Percentiles rank a stretch among this genome's conserved stretches.
phyloP scores from a whole-genome alignment of 2,329 filamentous ascomycete species.

The Rhynchosporium agropyri region DNA sequence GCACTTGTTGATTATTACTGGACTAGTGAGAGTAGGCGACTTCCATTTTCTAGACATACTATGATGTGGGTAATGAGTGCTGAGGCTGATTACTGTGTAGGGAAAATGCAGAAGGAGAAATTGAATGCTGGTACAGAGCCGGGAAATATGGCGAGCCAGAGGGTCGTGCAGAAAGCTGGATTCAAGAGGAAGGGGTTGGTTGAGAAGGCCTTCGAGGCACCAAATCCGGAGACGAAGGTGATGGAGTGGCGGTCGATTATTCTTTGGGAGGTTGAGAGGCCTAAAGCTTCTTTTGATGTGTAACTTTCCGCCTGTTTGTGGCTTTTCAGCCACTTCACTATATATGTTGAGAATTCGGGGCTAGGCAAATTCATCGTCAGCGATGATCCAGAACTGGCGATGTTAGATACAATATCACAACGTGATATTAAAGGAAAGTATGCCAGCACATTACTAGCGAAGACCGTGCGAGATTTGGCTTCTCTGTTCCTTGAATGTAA shows the following conservation, averaged over 20 bases:
- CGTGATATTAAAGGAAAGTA: no score
- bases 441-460: no score
- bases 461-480: no score
- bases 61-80: not conserved
- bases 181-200: constrained; percentile 19
- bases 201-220: constrained; percentile 16
- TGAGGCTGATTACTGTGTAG: constrained; percentile 9
- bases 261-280: constrained; percentile 20
- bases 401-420: no score
- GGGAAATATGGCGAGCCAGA: constrained; percentile 20
- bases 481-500: no score
- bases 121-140: constrained; percentile 20
- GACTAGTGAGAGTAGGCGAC: constrained; percentile 19
- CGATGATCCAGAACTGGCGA: no score
- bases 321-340: no score
- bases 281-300: not conserved
- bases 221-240: constrained; percentile 13
- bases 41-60: not conserved
- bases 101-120: constrained; percentile 17
- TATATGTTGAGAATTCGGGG: no score
- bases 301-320: no score
- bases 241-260: constrained; percentile 12
- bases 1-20: constrained; percentile 22
- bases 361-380: no score
- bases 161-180: constrained; percentile 26